Conservation (phyloP, 768 basidiomycete species). For the Hydnomerulius pinastri region DNA sequence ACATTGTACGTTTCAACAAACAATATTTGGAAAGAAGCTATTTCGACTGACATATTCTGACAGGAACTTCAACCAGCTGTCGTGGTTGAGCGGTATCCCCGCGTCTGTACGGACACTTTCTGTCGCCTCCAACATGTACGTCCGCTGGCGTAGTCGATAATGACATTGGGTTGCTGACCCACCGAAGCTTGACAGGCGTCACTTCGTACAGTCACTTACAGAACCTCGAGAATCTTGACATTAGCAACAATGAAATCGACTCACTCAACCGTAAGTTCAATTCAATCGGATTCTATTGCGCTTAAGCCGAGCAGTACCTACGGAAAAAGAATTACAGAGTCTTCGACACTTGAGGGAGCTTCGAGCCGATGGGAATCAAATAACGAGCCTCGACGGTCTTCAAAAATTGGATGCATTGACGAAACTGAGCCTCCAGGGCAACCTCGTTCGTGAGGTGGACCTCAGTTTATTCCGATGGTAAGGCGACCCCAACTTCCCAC, state of each 20-base stretch:
- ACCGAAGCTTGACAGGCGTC: slow-evolving; percentile 71
- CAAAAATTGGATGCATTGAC: slow-evolving; percentile 78
- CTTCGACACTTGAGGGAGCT: slow-evolving; percentile 87
- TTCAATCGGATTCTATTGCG: slow-evolving; percentile 4
- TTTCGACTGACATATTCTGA: slow-evolving; percentile 17
- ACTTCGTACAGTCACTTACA: slow-evolving; percentile 87
- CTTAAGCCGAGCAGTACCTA: slow-evolving; percentile 15
- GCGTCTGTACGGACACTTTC: slow-evolving; percentile 72
- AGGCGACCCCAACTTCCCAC: slow-evolving; percentile 8
- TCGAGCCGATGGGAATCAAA: slow-evolving; percentile 84
- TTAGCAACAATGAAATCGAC: slow-evolving; percentile 88
- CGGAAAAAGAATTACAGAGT: slow-evolving; percentile 71
- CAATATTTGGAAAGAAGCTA: slow-evolving; percentile 3
- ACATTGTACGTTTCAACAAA: slow-evolving; percentile 61
- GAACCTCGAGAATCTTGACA: slow-evolving; percentile 87
- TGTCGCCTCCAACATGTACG: slow-evolving; percentile 71
- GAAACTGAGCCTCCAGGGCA: slow-evolving; percentile 81
- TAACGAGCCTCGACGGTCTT: slow-evolving; percentile 73
- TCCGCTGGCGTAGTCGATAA: slow-evolving; percentile 9
- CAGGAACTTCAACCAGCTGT: slow-evolving; percentile 73
- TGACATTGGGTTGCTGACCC: slow-evolving; percentile 16
- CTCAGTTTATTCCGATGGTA: slow-evolving; percentile 69
- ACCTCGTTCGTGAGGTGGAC: slow-evolving; percentile 65
- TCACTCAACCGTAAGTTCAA: slow-evolving; percentile 75
- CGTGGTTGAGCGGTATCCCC: slow-evolving; percentile 82